Evolutionary conservation across 768 basidiomycete species (phyloP), one percentile per base, ranked within the genome.

Genomic region (Hysterangium stoloniferum): DNA sequence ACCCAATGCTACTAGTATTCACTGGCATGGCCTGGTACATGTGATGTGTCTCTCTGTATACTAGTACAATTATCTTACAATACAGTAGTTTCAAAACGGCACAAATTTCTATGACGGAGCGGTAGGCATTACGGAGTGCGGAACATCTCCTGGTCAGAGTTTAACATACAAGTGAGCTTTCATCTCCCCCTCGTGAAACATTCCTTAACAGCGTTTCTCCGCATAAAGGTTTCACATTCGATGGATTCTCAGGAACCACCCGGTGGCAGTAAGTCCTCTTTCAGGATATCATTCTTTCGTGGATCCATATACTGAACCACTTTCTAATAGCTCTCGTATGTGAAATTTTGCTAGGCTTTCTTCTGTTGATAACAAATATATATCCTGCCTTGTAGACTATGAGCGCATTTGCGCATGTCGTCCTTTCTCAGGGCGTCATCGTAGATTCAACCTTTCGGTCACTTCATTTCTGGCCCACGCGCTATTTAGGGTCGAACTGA

Each of bases 41-140:
- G 42, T 45, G 50, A 37, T 53, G 24, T n/a, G 53, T 40, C 35
- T 24, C 24, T 44, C 25, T 0, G 27, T 27, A 7, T 52, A 11
- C 15, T n/a, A n/a, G n/a, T n/a, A n/a, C n/a, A n/a, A n/a, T n/a
- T n/a, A n/a, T n/a, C n/a, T n/a, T n/a, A n/a, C 6, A 8, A 43
- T 41, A 38, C 6, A 24, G 6, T 9, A 74, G 45, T 59, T 64
- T 32, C 73, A 70, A 55, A 72, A 73, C 48, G 64, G 69, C 28
- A 76, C 76, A 1, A 70, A 71, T 50, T 75, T 66, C 54, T 75
- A 71, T 57, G 76, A 78, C 46, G 76, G 76, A 1, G 68, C 74
- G 0, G 61, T 58, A 6, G 70, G 68, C 7, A 66, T 78, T 37
- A 72, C 76, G 1, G 70, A 78, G 56, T 78, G 78, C 55, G 71